These are phyloP conservation scores for Eurotiales sp. DNA, from an alignment of 2,329 filamentous ascomycete species.

Conservation along the genomic window DNA sequence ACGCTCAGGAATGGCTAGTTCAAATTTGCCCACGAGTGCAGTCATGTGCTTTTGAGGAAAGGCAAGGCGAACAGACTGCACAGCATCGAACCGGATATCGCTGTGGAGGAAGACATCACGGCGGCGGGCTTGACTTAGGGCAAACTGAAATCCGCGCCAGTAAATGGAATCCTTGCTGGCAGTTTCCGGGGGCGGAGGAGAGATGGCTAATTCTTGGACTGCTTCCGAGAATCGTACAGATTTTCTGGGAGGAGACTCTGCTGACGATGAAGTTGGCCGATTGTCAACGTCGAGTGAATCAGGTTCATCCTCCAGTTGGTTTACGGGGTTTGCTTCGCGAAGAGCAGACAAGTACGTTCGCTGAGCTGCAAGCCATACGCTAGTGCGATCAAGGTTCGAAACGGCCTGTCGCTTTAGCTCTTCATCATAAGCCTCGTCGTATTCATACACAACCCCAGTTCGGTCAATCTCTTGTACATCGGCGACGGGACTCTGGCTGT, in stretches of 20 bases:
- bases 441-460: constrained; percentile 65
- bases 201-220: constrained; percentile 32
- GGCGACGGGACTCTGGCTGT: constrained; percentile 31
- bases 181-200: constrained; percentile 31
- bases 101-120: constrained; percentile 81
- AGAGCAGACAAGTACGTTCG: constrained; percentile 70
- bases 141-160: constrained; percentile 79
- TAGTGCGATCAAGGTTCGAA: constrained; percentile 78
- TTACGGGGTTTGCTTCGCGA: constrained; percentile 51
- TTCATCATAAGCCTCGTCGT: constrained; percentile 69
- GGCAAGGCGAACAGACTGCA: constrained; percentile 77
- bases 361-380: constrained; percentile 81
- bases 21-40: constrained; percentile 80
- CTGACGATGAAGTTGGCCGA: constrained; percentile 19
- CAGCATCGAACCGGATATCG: constrained; percentile 77
- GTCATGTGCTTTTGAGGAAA: constrained; percentile 70
- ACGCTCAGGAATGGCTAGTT: constrained; percentile 67
- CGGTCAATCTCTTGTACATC: constrained; percentile 53
- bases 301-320: constrained; percentile 39
- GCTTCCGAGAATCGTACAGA: constrained; percentile 31
- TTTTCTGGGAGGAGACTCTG: constrained; percentile 23
- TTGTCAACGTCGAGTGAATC: constrained; percentile 17
- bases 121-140: constrained; percentile 61
- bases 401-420: constrained; percentile 68
- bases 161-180: constrained; percentile 72